Evolutionary conservation across 441 rosid genomes (phyloP).

Genomic region (Jatropha multifida): DNA sequence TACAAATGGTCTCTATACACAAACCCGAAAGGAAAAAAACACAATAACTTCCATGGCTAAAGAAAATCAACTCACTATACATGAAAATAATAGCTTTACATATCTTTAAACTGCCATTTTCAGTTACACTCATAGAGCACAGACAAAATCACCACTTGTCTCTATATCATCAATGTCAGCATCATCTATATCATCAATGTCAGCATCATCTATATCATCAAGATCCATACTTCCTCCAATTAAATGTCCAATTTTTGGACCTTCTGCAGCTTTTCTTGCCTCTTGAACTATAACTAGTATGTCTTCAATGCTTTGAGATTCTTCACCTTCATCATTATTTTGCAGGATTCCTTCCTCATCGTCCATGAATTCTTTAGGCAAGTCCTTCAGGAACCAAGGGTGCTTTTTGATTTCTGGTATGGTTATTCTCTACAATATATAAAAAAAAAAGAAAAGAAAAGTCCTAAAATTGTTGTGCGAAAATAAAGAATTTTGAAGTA

Average conservation of each 20-base stretch:
- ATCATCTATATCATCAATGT: constrained; percentile 67
- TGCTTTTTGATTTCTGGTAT: constrained; percentile 55
- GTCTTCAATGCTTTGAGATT: constrained; percentile 50
- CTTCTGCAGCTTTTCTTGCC: constrained; percentile 45
- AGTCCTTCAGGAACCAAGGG: constrained; percentile 58
- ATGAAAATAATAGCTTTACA: constrained; percentile 20
- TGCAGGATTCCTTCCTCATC: constrained; percentile 32
- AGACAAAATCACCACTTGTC: constrained; percentile 79
- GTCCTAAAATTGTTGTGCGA: too few relatives aligned
- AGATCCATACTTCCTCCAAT: constrained; percentile 71
- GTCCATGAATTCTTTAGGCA: constrained; percentile 47
- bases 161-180: constrained; percentile 57
- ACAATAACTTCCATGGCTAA: not conserved
- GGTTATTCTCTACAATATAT: constrained; percentile 49
- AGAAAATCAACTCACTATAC: not conserved
- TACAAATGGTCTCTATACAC: not conserved
- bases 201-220: constrained; percentile 68
- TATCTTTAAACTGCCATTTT: constrained; percentile 13
- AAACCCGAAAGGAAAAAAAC: not conserved
- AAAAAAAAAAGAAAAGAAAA: not conserved
- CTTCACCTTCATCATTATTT: constrained; percentile 25
- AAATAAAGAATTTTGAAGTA: too few relatives aligned
- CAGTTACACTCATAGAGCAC: constrained; percentile 42
- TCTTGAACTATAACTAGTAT: constrained; percentile 42
- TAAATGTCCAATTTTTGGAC: constrained; percentile 32